phyloP scores from a whole-genome alignment of 2,329 filamentous ascomycete species.

The Didymella keratinophila region DNA sequence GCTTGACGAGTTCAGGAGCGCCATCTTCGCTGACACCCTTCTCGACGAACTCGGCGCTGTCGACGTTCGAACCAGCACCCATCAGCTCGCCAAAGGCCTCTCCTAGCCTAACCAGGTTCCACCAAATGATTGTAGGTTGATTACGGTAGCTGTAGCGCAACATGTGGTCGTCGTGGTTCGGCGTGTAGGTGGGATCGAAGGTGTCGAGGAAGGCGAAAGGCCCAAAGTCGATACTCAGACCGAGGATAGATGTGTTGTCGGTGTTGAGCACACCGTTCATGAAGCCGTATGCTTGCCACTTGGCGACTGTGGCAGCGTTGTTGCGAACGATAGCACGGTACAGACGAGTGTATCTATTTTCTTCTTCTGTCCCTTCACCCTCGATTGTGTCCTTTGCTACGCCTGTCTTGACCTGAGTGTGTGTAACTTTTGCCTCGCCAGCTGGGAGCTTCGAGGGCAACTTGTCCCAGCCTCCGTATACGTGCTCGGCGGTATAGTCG shows the following conservation, averaged over 20 bases:
- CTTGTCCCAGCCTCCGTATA: slow-evolving; percentile 87
- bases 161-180: slow-evolving; percentile 92
- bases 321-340: slow-evolving; percentile 87
- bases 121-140: slow-evolving; percentile 97
- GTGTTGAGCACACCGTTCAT: slow-evolving; percentile 99
- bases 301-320: slow-evolving; percentile 87
- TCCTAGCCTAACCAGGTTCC: slow-evolving; percentile 92
- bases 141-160: slow-evolving; percentile 91
- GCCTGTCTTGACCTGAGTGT: slow-evolving; percentile 54
- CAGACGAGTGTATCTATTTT: slow-evolving; percentile 87
- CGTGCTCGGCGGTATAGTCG: slow-evolving; percentile 85
- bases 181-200: slow-evolving; percentile 93
- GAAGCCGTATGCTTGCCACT: slow-evolving; percentile 99
- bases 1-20: slow-evolving; percentile 73
- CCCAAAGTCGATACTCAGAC: slow-evolving; percentile 91
- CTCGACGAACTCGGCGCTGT: slow-evolving; percentile 73
- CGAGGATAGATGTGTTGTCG: slow-evolving; percentile 92
- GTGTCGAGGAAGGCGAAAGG: slow-evolving; percentile 98
- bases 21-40: slow-evolving; percentile 76
- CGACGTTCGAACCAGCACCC: slow-evolving; percentile 75
- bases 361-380: slow-evolving; percentile 70
- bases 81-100: slow-evolving; percentile 89
- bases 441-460: slow-evolving; percentile 67
- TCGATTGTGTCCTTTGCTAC: slow-evolving; percentile 68
- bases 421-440: slow-evolving; percentile 59